phyloP scores from a whole-genome alignment of 1,139 yeast species.

The Kodamaea derodonti region DNA sequence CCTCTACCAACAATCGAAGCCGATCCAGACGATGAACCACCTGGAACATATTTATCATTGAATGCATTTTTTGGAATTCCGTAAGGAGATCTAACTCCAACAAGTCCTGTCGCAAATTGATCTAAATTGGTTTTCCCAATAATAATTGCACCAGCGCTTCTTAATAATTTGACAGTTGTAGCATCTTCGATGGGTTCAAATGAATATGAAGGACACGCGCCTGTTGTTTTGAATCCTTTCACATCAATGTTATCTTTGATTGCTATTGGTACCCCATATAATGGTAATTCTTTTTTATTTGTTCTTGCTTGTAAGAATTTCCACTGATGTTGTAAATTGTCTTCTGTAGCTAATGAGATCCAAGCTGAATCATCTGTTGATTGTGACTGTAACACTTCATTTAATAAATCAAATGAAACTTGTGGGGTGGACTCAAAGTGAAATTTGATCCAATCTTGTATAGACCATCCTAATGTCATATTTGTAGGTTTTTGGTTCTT shows the following conservation, averaged over 20 bases:
- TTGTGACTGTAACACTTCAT: conserved; percentile 47
- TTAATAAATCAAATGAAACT: conserved; percentile 52
- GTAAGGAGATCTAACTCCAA: conserved; percentile 91
- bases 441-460: conserved; percentile 63
- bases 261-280: conserved; percentile 93
- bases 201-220: conserved; percentile 85
- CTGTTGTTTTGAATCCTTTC: conserved; percentile 78
- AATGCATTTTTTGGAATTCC: conserved; percentile 84
- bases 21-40: conserved; percentile 97
- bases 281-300: conserved; percentile 49
- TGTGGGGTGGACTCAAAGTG: conserved; percentile 62
- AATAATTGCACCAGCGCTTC: conserved; percentile 84
- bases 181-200: conserved; percentile 70
- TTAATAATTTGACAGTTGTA: conserved; percentile 62
- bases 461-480: conserved; percentile 38
- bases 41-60: conserved; percentile 72
- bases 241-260: conserved; percentile 94
- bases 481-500: conserved; percentile 3
- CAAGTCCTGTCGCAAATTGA: conserved; percentile 95
- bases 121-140: conserved; percentile 92
- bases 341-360: conserved; percentile 70
- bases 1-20: conserved; percentile 89
- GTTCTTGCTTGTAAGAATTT: conserved; percentile 61
- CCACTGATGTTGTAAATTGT: conserved; percentile 74
- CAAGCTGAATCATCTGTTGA: conserved; percentile 71